Evolutionary conservation across 306 rosid genomes (phyloP).

Genomic region (Gynostemma pentaphyllum): DNA sequence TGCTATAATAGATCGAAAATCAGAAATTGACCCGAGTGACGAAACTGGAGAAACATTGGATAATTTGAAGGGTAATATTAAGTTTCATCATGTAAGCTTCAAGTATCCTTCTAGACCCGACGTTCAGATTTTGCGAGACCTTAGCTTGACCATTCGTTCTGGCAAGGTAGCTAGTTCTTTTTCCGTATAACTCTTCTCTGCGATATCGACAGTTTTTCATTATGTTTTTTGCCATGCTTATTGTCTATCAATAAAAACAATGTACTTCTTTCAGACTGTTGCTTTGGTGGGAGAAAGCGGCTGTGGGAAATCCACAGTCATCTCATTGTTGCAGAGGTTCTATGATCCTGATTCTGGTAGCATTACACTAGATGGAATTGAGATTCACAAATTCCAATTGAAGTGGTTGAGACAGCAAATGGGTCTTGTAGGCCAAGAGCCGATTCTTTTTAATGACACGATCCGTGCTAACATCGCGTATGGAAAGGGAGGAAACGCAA

Average conservation of each 20-base stretch:
- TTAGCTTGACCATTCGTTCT: constrained; percentile 23
- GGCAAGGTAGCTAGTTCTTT: constrained; percentile 41
- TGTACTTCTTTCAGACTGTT: no score
- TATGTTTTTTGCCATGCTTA: constrained; percentile 45
- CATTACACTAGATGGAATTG: no score
- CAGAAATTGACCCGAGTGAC: constrained; percentile 26
- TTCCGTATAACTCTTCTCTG: neutral
- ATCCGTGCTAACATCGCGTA: no score
- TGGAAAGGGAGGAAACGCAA: no score
- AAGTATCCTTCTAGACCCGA: constrained; percentile 30
- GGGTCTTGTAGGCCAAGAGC: no score
- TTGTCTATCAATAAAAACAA: constrained; percentile 59
- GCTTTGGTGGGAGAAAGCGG: no score
- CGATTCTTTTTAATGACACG: no score
- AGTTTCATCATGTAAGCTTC: constrained; percentile 29
- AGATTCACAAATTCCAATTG: no score
- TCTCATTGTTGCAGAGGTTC: no score
- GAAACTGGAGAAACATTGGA: constrained; percentile 23
- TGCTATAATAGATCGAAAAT: constrained; percentile 24
- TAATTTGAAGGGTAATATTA: constrained; percentile 26
- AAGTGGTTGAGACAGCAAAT: no score
- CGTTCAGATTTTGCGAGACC: constrained; percentile 29
- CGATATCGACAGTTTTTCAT: constrained; percentile 44
- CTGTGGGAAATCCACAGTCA: no score
- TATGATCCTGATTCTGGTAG: no score